phyloP scores from a whole-genome alignment of 192 early-diverging fungal species.

The Coemansia sp. region DNA sequence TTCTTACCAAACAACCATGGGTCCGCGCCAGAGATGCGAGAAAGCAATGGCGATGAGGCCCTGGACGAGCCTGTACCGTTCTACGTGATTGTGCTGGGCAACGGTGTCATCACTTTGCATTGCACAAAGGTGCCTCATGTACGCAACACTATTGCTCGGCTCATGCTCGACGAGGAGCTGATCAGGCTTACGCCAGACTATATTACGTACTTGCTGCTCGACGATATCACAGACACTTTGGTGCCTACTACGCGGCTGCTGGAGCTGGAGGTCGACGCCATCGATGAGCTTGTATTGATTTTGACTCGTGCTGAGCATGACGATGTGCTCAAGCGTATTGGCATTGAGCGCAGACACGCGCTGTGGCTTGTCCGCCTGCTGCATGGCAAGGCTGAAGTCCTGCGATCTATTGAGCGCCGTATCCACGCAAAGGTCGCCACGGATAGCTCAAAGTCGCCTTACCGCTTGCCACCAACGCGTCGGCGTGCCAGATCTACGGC shows the following conservation, averaged over 20 bases:
- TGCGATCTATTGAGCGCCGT: constrained; percentile 72
- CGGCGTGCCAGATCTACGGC: not conserved
- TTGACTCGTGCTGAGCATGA: constrained; percentile 84
- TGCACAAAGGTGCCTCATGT: constrained; percentile 59
- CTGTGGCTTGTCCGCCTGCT: constrained; percentile 71
- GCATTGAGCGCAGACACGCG: constrained; percentile 72
- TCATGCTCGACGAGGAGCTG: constrained; percentile 23
- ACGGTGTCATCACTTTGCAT: constrained; percentile 53
- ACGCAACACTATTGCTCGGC: constrained; percentile 56
- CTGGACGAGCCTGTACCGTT: constrained; percentile 51
- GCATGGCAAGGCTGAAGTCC: constrained; percentile 73
- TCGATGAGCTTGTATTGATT: constrained; percentile 94
- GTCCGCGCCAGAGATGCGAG: not conserved
- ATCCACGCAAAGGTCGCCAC: constrained; percentile 38
- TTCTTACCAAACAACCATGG: not conserved
- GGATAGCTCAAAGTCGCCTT: constrained; percentile 19
- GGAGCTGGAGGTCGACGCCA: constrained; percentile 93
- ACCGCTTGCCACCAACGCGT: constrained; percentile 14
- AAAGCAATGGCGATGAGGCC: constrained; percentile 18
- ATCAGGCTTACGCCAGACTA: constrained; percentile 32
- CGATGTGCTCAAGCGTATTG: constrained; percentile 78
- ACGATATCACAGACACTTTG: constrained; percentile 94
- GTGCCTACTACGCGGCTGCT: constrained; percentile 83
- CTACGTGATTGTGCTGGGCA: constrained; percentile 45
- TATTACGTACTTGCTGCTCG: constrained; percentile 85